A percentile compares a stretch with the other conserved stretches of the same genome.
These are phyloP conservation scores for Kwoniella shivajii DNA, from an alignment of 1,284 basidiomycete species.

Conservation along the genomic window DNA sequence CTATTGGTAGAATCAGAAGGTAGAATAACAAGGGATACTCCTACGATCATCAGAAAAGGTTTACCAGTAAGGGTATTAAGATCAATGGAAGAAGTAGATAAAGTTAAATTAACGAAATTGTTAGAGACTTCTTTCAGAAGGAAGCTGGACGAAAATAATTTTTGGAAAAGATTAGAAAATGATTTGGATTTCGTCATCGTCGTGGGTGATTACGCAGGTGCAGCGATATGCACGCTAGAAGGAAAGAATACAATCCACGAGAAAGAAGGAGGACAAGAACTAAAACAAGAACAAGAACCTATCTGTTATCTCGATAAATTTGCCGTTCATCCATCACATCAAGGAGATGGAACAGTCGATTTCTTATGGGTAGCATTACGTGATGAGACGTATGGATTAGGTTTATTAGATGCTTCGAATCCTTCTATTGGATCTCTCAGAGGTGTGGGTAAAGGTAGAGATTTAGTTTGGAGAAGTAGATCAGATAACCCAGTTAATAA, in stretches of 20 bases:
- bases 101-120: slow-evolving; percentile 71
- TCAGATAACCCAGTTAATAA: slow-evolving; percentile 95
- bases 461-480: slow-evolving; percentile 93
- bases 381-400: slow-evolving; percentile 97
- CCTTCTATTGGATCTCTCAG: slow-evolving; percentile 85
- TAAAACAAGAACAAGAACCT: slow-evolving; percentile 17
- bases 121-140: slow-evolving; percentile 86
- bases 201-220: slow-evolving; percentile 93
- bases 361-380: slow-evolving; percentile 98
- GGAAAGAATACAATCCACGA: slow-evolving; percentile 26
- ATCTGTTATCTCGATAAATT: slow-evolving; percentile 99
- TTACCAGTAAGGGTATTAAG: slow-evolving; percentile 81
- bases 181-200: slow-evolving; percentile 91
- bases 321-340: slow-evolving; percentile 88
- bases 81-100: slow-evolving; percentile 67
- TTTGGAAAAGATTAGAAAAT: slow-evolving; percentile 74
- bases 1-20: slow-evolving; percentile 77
- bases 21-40: slow-evolving; percentile 83
- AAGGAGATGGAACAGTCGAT: slow-evolving; percentile 98
- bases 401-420: slow-evolving; percentile 90
- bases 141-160: slow-evolving; percentile 70
- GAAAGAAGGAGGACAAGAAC: slow-evolving; percentile 12
- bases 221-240: slow-evolving; percentile 92
- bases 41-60: slow-evolving; percentile 88
- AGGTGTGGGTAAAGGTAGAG: slow-evolving; percentile 84